Conservation (phyloP, 2,329 filamentous ascomycete species). For the Fusarium sublunatum region DNA sequence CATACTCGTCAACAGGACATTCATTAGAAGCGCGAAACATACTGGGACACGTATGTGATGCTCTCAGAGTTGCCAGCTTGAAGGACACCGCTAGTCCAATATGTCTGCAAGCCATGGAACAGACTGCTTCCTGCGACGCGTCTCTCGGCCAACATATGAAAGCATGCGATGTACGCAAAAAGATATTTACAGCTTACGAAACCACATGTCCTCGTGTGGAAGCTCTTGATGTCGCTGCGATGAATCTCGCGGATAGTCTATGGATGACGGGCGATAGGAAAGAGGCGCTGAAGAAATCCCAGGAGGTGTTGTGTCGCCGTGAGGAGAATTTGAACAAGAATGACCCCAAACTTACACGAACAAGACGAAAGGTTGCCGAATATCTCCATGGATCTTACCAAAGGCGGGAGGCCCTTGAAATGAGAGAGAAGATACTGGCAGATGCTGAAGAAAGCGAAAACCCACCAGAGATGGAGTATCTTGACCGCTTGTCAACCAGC, state of each 20-base stretch:
- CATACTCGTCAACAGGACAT: not conserved
- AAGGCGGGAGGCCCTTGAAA: not conserved
- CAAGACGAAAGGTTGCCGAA: not conserved
- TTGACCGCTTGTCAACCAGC: not conserved
- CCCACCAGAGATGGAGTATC: not conserved
- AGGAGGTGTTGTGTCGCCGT: not conserved
- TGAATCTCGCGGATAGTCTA: not conserved
- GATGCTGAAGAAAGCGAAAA: not conserved
- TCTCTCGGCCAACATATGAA: not conserved
- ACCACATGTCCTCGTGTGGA: not conserved
- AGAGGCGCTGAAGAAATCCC: not conserved
- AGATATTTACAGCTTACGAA: not conserved
- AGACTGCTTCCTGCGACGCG: not conserved
- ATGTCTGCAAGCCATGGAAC: not conserved
- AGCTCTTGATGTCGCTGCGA: not conserved
- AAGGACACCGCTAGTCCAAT: not conserved
- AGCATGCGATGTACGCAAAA: not conserved
- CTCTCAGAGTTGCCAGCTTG: not conserved
- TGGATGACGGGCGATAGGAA: not conserved
- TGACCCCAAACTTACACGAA: not conserved
- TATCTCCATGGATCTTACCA: not conserved
- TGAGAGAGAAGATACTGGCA: not conserved
- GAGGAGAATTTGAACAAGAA: not conserved
- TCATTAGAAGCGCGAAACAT: not conserved
- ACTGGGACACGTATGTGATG: not conserved